Percentiles rank a stretch among this genome's conserved stretches.
phyloP scores from a whole-genome alignment of 768 basidiomycete species.

The Tulasnella calospora region DNA sequence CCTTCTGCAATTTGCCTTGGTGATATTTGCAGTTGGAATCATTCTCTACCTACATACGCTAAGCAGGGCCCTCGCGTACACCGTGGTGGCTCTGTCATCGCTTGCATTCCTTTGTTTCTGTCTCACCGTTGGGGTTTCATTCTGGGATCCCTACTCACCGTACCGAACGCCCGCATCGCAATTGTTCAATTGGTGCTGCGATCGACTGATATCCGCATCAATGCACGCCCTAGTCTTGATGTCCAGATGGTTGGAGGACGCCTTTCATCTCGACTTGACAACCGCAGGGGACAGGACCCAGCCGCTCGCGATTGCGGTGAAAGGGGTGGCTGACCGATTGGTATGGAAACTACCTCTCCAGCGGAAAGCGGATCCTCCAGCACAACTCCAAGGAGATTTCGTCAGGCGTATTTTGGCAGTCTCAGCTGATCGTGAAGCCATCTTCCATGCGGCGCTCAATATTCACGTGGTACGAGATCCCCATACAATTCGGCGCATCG shows the following conservation, averaged over 20 bases:
- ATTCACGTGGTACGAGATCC: not conserved
- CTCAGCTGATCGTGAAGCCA: not conserved
- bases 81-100: not conserved
- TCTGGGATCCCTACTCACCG: not conserved
- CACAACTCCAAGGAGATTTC: not conserved
- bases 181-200: not conserved
- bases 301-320: not conserved
- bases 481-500: not conserved
- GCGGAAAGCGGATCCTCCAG: not conserved
- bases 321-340: not conserved
- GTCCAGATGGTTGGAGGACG: not conserved
- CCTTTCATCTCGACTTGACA: not conserved
- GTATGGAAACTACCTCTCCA: not conserved
- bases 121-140: not conserved
- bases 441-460: not conserved
- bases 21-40: too few species aligned
- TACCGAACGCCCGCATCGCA: not conserved
- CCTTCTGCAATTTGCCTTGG: not conserved
- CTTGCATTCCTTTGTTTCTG: not conserved
- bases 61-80: not conserved
- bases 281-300: not conserved
- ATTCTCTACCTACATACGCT: not conserved
- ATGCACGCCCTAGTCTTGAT: not conserved
- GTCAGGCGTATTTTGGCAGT: not conserved
- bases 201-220: not conserved